Conservation (phyloP, 768 basidiomycete genomes). For the Termitomyces sp. region DNA sequence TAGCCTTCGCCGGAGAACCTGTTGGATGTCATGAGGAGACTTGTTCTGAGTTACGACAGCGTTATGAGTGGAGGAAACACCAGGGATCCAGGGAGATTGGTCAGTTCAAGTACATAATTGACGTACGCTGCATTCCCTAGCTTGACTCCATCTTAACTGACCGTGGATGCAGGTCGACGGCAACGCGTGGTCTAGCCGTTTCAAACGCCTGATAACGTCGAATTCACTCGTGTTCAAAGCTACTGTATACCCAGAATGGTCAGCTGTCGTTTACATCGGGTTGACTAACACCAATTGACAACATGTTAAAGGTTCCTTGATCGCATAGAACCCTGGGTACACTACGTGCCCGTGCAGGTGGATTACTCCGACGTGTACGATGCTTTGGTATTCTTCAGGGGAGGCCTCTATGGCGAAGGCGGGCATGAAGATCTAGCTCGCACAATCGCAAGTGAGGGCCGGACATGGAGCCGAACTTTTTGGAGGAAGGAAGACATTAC, state of each 20-base stretch:
- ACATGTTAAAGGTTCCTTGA: slow-evolving; percentile 19
- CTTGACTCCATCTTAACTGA: not conserved
- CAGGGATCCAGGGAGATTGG: slow-evolving; percentile 41
- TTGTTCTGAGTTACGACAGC: slow-evolving; percentile 36
- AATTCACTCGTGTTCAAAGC: slow-evolving; percentile 60
- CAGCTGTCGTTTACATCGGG: not conserved
- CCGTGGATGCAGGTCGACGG: slow-evolving; percentile 41
- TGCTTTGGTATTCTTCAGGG: slow-evolving; percentile 62
- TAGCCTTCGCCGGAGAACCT: slow-evolving; percentile 45
- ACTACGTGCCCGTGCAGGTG: slow-evolving; percentile 59
- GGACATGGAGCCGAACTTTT: slow-evolving; percentile 35
- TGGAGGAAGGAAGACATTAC: slow-evolving; percentile 51
- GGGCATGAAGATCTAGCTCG: slow-evolving; percentile 52
- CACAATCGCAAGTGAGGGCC: slow-evolving; percentile 19
- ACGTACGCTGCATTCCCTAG: slow-evolving; percentile 26
- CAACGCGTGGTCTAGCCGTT: slow-evolving; percentile 58
- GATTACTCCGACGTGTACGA: slow-evolving; percentile 63
- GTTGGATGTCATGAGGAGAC: slow-evolving; percentile 36
- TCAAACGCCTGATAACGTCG: slow-evolving; percentile 54
- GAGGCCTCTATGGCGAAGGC: slow-evolving; percentile 43
- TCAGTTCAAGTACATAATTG: slow-evolving; percentile 51
- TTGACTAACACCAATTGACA: not conserved
- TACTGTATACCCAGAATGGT: slow-evolving; percentile 64
- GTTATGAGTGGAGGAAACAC: slow-evolving; percentile 43
- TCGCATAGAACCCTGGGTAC: slow-evolving; percentile 52